Evolutionary conservation across 768 basidiomycete genomes (phyloP).

Genomic region (Kwoniella sp.): DNA sequence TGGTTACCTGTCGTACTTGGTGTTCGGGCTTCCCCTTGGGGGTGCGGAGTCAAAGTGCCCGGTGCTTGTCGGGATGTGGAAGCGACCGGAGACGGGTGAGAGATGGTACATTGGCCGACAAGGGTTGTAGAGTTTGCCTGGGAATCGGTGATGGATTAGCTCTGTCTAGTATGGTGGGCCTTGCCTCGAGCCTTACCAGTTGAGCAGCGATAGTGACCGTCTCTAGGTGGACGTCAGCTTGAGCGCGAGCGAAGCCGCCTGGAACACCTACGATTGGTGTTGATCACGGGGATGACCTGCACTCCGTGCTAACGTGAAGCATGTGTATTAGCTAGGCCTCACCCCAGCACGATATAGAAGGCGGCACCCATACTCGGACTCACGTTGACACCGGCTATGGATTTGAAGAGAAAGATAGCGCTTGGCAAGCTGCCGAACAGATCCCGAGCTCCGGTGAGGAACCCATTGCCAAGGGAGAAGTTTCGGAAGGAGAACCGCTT

Average conservation of each 20-base stretch:
- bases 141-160: background rate
- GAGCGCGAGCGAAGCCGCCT: background rate
- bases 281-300: slow-evolving; percentile 80
- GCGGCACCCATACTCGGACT: too few relatives aligned
- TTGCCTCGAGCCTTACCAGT: slow-evolving; percentile 55
- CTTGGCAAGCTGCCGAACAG: slow-evolving; percentile 91
- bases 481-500: slow-evolving; percentile 92
- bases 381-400: slow-evolving; percentile 74
- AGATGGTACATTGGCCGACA: slow-evolving; percentile 90
- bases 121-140: slow-evolving; percentile 67
- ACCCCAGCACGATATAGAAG: background rate
- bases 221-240: slow-evolving; percentile 23
- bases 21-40: too few relatives aligned
- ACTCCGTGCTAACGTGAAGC: slow-evolving; percentile 52
- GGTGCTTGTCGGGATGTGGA: too few relatives aligned
- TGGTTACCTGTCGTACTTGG: too few relatives aligned
- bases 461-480: slow-evolving; percentile 81
- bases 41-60: slow-evolving; percentile 3
- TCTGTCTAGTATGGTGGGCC: background rate
- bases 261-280: slow-evolving; percentile 66
- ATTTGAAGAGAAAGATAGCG: slow-evolving; percentile 88
- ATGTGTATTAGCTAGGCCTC: background rate
- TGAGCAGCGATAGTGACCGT: slow-evolving; percentile 93
- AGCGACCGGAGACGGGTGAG: slow-evolving; percentile 60
- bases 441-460: slow-evolving; percentile 78